These are phyloP conservation scores for Raddia guianensis DNA, from an alignment of 176 grass and related monocot genomes.

Conservation along the genomic window DNA sequence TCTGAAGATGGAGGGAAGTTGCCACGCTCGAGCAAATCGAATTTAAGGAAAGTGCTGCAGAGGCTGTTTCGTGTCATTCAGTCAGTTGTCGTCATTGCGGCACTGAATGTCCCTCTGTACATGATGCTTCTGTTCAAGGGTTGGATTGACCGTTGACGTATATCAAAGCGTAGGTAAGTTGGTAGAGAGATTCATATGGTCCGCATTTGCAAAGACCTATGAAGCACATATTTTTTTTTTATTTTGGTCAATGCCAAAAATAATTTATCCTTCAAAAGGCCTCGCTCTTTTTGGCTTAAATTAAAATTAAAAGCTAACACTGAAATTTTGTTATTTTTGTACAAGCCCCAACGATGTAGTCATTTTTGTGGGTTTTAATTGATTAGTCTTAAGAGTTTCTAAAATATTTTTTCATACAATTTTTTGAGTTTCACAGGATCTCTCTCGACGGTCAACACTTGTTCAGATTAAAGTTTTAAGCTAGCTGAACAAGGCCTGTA, in stretches of 20 bases:
- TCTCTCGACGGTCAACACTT: too few relatives aligned
- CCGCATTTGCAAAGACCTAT: constrained; percentile 18
- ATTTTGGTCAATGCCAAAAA: background rate
- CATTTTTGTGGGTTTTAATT: too few relatives aligned
- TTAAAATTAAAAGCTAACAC: too few relatives aligned
- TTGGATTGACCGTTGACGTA: constrained; percentile 73
- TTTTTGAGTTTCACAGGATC: too few relatives aligned
- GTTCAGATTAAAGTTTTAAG: too few relatives aligned
- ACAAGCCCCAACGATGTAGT: too few relatives aligned
- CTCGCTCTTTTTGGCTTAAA: too few relatives aligned
- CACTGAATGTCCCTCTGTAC: constrained; percentile 86
- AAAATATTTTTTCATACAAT: too few relatives aligned
- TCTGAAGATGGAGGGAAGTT: constrained; percentile 62
- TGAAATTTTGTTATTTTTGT: too few relatives aligned
- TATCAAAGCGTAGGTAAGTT: background rate
- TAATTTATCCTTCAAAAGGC: background rate
- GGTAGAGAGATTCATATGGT: background rate
- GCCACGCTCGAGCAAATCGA: constrained; percentile 54
- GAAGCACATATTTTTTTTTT: background rate
- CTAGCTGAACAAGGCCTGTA: too few relatives aligned
- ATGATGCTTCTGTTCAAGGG: constrained; percentile 99
- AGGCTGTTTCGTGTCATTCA: constrained; percentile 77
- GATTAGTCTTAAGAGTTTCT: too few relatives aligned
- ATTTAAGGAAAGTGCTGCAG: constrained; percentile 57
- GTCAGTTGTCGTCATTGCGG: constrained; percentile 67